Evolutionary conservation across 768 basidiomycete genomes (phyloP).

Genomic region (Pulveroboletus sp.): DNA sequence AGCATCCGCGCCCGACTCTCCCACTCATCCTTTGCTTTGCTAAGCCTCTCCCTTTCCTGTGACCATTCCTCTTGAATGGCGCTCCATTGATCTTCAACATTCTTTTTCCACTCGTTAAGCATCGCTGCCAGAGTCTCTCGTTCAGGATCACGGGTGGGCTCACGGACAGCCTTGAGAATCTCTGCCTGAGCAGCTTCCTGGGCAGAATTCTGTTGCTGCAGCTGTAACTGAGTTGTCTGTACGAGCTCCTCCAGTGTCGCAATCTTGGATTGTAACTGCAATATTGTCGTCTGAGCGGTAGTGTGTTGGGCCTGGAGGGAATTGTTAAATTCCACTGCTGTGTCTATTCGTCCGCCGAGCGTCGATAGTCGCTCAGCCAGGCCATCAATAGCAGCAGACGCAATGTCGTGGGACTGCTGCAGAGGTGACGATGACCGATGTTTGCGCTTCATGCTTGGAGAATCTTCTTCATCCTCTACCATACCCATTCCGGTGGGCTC

Average conservation of each 20-base stretch:
- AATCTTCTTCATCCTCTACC: constrained; percentile 42
- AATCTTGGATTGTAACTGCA: constrained; percentile 64
- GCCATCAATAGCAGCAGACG: constrained; percentile 43
- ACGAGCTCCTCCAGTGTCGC: constrained; percentile 62
- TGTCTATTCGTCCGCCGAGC: constrained; percentile 68
- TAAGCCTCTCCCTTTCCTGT: constrained; percentile 70
- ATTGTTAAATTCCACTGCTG: constrained; percentile 67
- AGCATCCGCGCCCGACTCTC: constrained; percentile 53
- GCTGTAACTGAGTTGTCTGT: constrained; percentile 40
- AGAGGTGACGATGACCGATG: constrained; percentile 16
- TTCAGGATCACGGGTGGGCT: constrained; percentile 35
- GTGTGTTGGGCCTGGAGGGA: constrained; percentile 74
- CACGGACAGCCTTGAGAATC: constrained; percentile 31
- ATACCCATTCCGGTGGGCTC: constrained; percentile 66
- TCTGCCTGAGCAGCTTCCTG: constrained; percentile 34
- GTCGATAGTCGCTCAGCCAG: constrained; percentile 57
- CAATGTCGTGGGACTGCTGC: constrained; percentile 18
- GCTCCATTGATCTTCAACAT: constrained; percentile 76
- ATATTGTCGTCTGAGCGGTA: constrained; percentile 71
- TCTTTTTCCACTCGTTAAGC: constrained; percentile 69
- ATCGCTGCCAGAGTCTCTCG: constrained; percentile 49
- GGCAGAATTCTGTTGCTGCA: constrained; percentile 34
- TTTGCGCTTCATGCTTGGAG: constrained; percentile 18
- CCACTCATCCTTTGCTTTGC: constrained; percentile 75
- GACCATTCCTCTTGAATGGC: constrained; percentile 78